These are phyloP conservation scores for Dryadomyces quercivorus DNA, from an alignment of 2,329 filamentous ascomycete genomes.

Conservation along the genomic window DNA sequence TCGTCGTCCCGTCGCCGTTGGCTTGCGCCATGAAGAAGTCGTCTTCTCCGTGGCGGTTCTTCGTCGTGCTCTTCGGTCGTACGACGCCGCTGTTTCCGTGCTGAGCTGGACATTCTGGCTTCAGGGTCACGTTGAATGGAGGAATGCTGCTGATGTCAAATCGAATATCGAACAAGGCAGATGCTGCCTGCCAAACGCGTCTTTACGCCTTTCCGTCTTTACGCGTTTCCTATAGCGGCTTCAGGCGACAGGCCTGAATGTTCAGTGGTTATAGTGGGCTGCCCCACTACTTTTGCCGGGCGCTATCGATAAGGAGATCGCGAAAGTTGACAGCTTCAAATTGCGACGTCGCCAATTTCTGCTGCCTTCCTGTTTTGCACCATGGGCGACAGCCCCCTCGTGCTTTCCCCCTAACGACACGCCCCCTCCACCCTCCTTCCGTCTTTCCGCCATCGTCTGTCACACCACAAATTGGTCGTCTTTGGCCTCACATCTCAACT, in stretches of 20 bases:
- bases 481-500: background rate
- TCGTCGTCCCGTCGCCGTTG: background rate
- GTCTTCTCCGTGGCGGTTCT: background rate
- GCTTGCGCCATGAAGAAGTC: background rate
- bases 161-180: too few relatives aligned
- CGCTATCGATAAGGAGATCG: background rate
- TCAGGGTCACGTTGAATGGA: too few relatives aligned
- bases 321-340: conserved; percentile 1
- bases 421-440: background rate
- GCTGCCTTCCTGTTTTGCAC: background rate
- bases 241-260: background rate
- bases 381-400: background rate
- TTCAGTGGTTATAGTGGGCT: background rate
- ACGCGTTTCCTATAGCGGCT: background rate
- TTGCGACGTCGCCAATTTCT: background rate
- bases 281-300: background rate
- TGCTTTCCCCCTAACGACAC: background rate
- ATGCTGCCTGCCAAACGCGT: background rate
- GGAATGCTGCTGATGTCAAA: too few relatives aligned
- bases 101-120: background rate
- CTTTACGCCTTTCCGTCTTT: background rate
- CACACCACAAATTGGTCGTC: background rate
- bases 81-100: background rate
- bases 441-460: background rate
- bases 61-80: background rate